A percentile compares a stretch with the other conserved stretches of the same genome.
Conservation (phyloP, 495 filamentous ascomycete species). For the Aspergillus kassunensis region DNA sequence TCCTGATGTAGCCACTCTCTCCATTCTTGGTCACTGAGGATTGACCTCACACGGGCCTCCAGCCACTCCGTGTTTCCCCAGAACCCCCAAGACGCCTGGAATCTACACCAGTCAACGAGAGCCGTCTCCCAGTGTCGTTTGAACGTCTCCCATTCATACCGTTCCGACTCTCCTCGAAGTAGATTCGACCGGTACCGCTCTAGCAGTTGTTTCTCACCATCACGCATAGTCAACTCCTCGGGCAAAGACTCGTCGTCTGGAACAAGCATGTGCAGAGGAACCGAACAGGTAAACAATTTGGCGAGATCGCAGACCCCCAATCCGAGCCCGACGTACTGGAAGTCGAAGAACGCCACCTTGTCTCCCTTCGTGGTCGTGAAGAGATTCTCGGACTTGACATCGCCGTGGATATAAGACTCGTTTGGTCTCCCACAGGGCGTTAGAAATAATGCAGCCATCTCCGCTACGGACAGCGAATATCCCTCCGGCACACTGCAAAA, state of each 20-base stretch:
- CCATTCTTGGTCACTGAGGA: constrained; percentile 28
- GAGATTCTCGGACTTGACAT: constrained; percentile 44
- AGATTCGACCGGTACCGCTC: constrained; percentile 23
- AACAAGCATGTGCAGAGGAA: constrained; percentile 29
- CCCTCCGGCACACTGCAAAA: constrained; percentile 18
- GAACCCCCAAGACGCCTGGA: constrained; percentile 42
- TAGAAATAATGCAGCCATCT: constrained; percentile 29
- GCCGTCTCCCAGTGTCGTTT: constrained; percentile 38
- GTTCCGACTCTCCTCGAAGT: constrained; percentile 6
- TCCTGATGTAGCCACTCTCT: constrained; percentile 26
- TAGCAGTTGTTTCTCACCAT: constrained; percentile 28
- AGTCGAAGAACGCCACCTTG: constrained; percentile 38
- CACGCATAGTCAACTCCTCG: constrained; percentile 25
- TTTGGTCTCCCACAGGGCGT: constrained; percentile 25
- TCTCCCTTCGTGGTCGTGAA: constrained; percentile 30
- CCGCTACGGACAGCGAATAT: constrained; percentile 24
- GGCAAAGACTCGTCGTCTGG: constrained; percentile 22
- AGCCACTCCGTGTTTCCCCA: constrained; percentile 44
- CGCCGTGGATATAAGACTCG: constrained; percentile 39
- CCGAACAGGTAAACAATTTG: constrained; percentile 40
- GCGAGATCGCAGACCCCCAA: constrained; percentile 39
- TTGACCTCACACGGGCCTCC: constrained; percentile 34
- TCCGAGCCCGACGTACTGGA: constrained; percentile 38
- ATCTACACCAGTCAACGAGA: constrained; percentile 40
- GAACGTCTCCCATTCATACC: constrained; percentile 30